phyloP scores from a whole-genome alignment of 768 basidiomycete genomes.

The Trametes sanguinea region DNA sequence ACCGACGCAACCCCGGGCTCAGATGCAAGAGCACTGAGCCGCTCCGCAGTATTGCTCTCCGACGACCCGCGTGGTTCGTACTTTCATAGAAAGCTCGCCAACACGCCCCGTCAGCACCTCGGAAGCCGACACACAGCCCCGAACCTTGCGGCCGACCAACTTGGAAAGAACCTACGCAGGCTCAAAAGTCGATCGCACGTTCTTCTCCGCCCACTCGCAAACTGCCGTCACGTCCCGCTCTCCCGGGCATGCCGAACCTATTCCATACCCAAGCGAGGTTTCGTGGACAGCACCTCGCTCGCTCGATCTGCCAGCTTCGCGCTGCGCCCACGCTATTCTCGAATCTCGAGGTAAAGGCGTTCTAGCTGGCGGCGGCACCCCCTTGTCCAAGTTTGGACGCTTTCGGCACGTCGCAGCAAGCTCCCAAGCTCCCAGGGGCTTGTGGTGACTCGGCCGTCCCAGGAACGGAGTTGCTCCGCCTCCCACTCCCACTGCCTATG shows the following conservation, averaged over 20 bases:
- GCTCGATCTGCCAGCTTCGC: slow-evolving; percentile 1
- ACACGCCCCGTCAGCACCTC: slow-evolving; percentile 13
- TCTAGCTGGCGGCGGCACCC: slow-evolving; percentile 4
- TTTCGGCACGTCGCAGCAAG: slow-evolving; percentile 10
- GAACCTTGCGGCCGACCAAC: slow-evolving; percentile 3
- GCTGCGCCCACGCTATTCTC: slow-evolving; percentile 13
- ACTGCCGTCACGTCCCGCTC: slow-evolving; percentile 2
- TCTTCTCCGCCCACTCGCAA: slow-evolving; percentile 8
- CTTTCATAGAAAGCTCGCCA: slow-evolving; percentile 13
- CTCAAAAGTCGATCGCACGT: slow-evolving; percentile 7
- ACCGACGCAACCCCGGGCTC: background rate
- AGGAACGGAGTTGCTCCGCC: slow-evolving; percentile 14
- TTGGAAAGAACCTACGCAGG: slow-evolving; percentile 5
- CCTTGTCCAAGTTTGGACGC: slow-evolving; percentile 3
- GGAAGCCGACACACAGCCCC: slow-evolving; percentile 9
- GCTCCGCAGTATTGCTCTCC: background rate
- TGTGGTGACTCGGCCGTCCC: slow-evolving; percentile 2
- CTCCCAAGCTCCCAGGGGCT: slow-evolving; percentile 16
- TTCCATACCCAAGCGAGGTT: slow-evolving; percentile 15
- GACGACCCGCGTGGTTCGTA: slow-evolving; percentile 5
- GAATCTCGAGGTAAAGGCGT: slow-evolving; percentile 9
- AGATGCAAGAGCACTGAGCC: background rate
- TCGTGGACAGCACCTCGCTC: slow-evolving; percentile 11
- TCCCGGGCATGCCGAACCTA: slow-evolving; percentile 16
- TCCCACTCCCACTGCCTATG: slow-evolving; percentile 14